Conservation (phyloP, 2,329 filamentous ascomycete species). For the Kalmusia sp. region DNA sequence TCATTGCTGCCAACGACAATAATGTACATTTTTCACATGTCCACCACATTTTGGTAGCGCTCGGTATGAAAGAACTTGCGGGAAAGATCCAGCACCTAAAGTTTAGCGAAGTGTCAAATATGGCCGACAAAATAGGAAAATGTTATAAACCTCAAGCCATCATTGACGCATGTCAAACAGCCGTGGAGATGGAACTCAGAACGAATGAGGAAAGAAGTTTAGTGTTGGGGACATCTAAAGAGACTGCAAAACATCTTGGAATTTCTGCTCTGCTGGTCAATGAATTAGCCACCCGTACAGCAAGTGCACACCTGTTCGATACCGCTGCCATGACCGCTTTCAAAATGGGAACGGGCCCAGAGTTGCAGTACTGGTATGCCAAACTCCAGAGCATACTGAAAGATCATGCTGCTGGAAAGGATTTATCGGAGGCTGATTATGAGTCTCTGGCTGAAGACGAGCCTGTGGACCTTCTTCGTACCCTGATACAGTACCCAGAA, state of each 20-base stretch:
- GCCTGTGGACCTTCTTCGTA: conserved; percentile 31
- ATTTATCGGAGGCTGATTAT: conserved; percentile 32
- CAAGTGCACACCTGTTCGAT: conserved; percentile 34
- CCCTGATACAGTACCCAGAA: conserved; percentile 41
- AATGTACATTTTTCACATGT: conserved; percentile 76
- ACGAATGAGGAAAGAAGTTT: conserved; percentile 26
- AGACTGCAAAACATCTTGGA: conserved; percentile 20
- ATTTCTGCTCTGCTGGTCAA: conserved; percentile 35
- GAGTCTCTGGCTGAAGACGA: conserved; percentile 31
- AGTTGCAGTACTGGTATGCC: conserved; percentile 40
- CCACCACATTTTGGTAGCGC: conserved; percentile 77
- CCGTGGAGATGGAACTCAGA: conserved; percentile 22
- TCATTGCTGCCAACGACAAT: conserved; percentile 76
- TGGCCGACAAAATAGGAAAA: conserved; percentile 58
- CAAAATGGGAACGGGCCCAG: conserved; percentile 35
- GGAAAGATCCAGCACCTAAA: conserved; percentile 76
- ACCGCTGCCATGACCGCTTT: conserved; percentile 31
- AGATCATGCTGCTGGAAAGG: conserved; percentile 8
- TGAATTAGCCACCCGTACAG: conserved; percentile 33
- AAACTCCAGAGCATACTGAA: conserved; percentile 27
- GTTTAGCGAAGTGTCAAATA: conserved; percentile 70
- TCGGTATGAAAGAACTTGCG: conserved; percentile 72
- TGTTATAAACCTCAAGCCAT: conserved; percentile 74
- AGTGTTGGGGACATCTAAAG: conserved; percentile 22
- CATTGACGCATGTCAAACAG: conserved; percentile 54